Evolutionary conservation across 2,329 filamentous ascomycete genomes (phyloP).

Genomic region (Juglanconis sp.): DNA sequence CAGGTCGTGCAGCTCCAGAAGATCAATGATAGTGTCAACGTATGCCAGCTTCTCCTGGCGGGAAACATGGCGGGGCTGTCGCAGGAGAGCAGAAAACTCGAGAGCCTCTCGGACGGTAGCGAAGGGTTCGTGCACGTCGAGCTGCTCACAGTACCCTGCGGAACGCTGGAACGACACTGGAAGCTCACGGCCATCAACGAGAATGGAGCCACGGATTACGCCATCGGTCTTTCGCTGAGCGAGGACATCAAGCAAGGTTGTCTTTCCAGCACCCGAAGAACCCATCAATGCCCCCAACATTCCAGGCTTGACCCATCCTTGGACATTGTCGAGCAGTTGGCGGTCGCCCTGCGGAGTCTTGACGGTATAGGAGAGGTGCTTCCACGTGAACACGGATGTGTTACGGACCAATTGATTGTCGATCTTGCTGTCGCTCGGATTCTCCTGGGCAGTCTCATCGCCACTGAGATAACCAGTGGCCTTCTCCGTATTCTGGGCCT

Average conservation of each 20-base stretch:
- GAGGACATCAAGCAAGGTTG: constrained; percentile 77
- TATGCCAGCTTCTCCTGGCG: constrained; percentile 57
- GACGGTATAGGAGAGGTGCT: constrained; percentile 68
- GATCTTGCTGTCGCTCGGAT: constrained; percentile 12
- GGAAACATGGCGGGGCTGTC: constrained; percentile 52
- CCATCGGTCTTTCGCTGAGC: constrained; percentile 78
- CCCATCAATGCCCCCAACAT: constrained; percentile 79
- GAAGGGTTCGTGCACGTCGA: constrained; percentile 64
- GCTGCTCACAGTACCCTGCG: constrained; percentile 77
- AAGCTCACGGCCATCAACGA: constrained; percentile 70
- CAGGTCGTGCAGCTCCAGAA: constrained; percentile 66
- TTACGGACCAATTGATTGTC: constrained; percentile 51
- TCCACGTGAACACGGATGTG: constrained; percentile 71
- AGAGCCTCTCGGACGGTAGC: constrained; percentile 54
- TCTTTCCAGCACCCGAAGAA: constrained; percentile 79
- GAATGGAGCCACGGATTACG: constrained; percentile 69
- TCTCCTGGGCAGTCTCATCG: not conserved
- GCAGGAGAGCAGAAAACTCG: constrained; percentile 53
- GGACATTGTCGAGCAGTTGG: constrained; percentile 70
- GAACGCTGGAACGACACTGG: constrained; percentile 75
- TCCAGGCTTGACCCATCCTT: constrained; percentile 81
- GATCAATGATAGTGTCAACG: constrained; percentile 62
- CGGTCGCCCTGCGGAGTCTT: constrained; percentile 60
- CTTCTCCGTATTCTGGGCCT: constrained; percentile 32
- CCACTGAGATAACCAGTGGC: constrained; percentile 18